A percentile compares a stretch with the other conserved stretches of the same genome.
phyloP scores from a whole-genome alignment of 2,329 filamentous ascomycete species.

The Exserohilum turcica region DNA sequence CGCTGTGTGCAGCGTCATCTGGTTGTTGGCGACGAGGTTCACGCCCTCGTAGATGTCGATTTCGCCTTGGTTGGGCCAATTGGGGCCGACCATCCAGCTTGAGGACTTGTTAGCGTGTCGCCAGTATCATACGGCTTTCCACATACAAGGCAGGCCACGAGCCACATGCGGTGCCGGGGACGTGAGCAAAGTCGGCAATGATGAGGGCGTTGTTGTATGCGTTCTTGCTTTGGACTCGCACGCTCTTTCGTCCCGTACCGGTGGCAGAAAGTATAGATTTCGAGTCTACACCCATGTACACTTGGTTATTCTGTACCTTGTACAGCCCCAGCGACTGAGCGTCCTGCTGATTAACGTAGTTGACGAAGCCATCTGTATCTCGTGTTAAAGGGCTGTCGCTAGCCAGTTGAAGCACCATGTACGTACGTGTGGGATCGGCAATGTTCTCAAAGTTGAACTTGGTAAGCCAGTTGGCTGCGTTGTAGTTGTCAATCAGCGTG shows the following conservation, averaged over 20 bases:
- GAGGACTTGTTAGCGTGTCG: too few relatives aligned
- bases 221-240: slow-evolving; percentile 45
- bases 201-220: slow-evolving; percentile 46
- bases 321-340: slow-evolving; percentile 43
- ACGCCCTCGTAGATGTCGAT: slow-evolving; percentile 47
- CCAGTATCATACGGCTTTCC: background rate
- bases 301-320: slow-evolving; percentile 39
- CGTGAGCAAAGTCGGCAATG: slow-evolving; percentile 49
- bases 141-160: slow-evolving; percentile 48
- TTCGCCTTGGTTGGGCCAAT: slow-evolving; percentile 49
- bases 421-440: slow-evolving; percentile 43
- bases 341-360: slow-evolving; percentile 41
- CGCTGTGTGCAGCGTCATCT: slow-evolving; percentile 47
- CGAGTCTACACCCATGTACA: slow-evolving; percentile 49
- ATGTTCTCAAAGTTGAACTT: slow-evolving; percentile 47
- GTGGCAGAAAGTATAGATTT: slow-evolving; percentile 37
- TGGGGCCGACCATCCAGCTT: slow-evolving; percentile 48
- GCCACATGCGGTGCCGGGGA: slow-evolving; percentile 47
- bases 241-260: slow-evolving; percentile 43
- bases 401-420: background rate
- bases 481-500: slow-evolving; percentile 43
- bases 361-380: slow-evolving; percentile 44
- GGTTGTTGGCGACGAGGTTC: slow-evolving; percentile 44
- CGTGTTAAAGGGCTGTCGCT: background rate
- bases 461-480: slow-evolving; percentile 46